Percentiles rank a stretch among this genome's conserved stretches.
phyloP scores from a whole-genome alignment of 441 rosid species.

The Populus tomentosa region DNA sequence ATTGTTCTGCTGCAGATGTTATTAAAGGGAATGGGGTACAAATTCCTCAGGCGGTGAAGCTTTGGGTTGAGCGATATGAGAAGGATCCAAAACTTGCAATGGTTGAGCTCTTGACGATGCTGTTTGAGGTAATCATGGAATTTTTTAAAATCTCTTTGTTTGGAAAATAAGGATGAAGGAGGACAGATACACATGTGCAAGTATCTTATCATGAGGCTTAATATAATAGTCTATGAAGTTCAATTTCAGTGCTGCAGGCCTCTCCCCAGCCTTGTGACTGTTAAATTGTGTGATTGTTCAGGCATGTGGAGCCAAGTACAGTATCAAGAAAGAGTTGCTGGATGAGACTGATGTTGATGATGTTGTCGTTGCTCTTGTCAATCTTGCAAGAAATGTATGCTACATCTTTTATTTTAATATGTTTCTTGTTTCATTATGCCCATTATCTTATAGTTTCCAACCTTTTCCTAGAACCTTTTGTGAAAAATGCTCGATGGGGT shows the following conservation, averaged over 20 bases:
- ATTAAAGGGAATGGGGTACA: slow-evolving; percentile 67
- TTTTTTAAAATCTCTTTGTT: background rate
- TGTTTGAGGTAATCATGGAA: slow-evolving; percentile 68
- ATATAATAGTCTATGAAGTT: background rate
- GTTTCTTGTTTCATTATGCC: background rate
- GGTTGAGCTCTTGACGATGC: slow-evolving; percentile 72
- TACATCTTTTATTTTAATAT: slow-evolving; percentile 13
- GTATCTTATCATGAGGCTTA: background rate
- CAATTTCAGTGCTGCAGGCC: background rate
- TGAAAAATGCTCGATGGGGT: background rate
- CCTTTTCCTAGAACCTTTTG: background rate
- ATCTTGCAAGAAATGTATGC: slow-evolving; percentile 76
- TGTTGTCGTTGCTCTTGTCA: slow-evolving; percentile 94
- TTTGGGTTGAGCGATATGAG: slow-evolving; percentile 87
- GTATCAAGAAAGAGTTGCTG: slow-evolving; percentile 61
- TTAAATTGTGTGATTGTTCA: slow-evolving; percentile 26
- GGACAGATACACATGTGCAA: background rate
- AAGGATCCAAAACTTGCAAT: slow-evolving; percentile 68
- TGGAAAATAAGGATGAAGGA: background rate
- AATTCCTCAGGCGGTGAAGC: slow-evolving; percentile 68
- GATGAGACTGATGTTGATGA: slow-evolving; percentile 97
- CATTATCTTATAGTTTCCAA: background rate
- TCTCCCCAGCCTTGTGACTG: slow-evolving; percentile 11
- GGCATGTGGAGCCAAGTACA: slow-evolving; percentile 93
- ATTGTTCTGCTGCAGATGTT: slow-evolving; percentile 48